phyloP scores from a whole-genome alignment of 768 basidiomycete genomes.

The Sutorius australiensis region DNA sequence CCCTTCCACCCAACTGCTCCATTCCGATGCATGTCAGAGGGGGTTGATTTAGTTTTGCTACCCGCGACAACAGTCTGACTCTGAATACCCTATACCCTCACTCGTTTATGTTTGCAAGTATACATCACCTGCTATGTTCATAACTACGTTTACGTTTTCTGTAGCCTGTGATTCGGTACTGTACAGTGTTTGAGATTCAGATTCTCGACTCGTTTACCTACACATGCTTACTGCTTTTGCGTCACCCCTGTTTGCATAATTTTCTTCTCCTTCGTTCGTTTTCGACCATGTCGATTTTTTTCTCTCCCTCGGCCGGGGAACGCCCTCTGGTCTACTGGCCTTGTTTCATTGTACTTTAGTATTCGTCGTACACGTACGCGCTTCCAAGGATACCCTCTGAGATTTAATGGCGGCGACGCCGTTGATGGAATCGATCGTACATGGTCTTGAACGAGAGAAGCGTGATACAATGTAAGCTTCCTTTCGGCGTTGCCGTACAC shows the following conservation, averaged over 20 bases:
- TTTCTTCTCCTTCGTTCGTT: constrained; percentile 9
- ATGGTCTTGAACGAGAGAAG: background rate
- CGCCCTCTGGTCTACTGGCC: background rate
- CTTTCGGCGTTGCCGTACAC: constrained; percentile 11
- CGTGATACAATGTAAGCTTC: background rate
- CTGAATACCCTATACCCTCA: constrained; percentile 24
- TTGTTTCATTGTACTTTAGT: constrained; percentile 13
- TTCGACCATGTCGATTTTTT: background rate
- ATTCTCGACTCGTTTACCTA: background rate
- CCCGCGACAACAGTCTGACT: background rate
- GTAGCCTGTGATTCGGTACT: constrained; percentile 29
- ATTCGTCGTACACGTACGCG: constrained; percentile 11
- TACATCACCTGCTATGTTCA: constrained; percentile 29
- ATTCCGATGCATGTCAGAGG: constrained; percentile 34
- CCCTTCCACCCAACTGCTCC: constrained; percentile 37
- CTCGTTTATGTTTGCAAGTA: constrained; percentile 27
- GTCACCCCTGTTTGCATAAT: constrained; percentile 12
- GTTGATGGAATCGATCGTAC: background rate
- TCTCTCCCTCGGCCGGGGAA: background rate
- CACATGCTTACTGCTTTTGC: constrained; percentile 11
- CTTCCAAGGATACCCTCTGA: constrained; percentile 16
- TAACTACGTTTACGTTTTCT: constrained; percentile 22
- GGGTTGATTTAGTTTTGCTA: constrained; percentile 13
- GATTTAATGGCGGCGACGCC: background rate
- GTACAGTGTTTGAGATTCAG: constrained; percentile 17